Evolutionary conservation across 305 asterid species (phyloP).

Genomic region (Euphrasia arctica): DNA sequence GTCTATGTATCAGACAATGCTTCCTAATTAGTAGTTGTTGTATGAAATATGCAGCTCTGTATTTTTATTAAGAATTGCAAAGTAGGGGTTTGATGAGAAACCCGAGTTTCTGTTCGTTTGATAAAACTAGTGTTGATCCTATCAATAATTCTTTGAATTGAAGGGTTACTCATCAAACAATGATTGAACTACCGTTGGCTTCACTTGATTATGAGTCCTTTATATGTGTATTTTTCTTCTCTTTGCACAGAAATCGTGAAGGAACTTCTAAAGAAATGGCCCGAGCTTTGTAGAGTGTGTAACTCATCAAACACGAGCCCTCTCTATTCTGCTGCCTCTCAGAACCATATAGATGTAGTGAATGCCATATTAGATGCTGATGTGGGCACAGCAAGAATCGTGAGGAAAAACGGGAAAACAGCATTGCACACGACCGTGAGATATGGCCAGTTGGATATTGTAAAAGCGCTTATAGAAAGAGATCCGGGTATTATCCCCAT

Average conservation of each 20-base stretch:
- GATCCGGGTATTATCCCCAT: constrained; percentile 74
- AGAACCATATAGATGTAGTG: constrained; percentile 72
- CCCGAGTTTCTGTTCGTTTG: too few relatives aligned
- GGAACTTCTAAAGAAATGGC: constrained; percentile 70
- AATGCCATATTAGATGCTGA: constrained; percentile 89
- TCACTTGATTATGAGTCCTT: too few relatives aligned
- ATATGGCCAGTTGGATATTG: constrained; percentile 68
- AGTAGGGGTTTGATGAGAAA: neutral
- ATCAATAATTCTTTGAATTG: too few relatives aligned
- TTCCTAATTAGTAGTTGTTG: constrained; percentile 3
- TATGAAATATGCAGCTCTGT: too few relatives aligned
- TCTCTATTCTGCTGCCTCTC: constrained; percentile 82
- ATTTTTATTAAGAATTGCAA: neutral
- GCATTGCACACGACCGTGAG: constrained; percentile 88
- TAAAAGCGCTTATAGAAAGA: constrained; percentile 66
- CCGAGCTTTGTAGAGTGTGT: constrained; percentile 91
- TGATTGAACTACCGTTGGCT: too few relatives aligned
- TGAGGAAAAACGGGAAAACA: constrained; percentile 95
- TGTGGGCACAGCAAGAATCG: constrained; percentile 53
- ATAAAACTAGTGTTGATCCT: too few relatives aligned
- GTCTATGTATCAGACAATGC: neutral
- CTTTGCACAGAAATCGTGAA: constrained; percentile 59
- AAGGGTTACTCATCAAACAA: too few relatives aligned
- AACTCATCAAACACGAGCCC: constrained; percentile 93
- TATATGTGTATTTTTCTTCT: too few relatives aligned